Evolutionary conservation across 169 alveolate genomes (phyloP).

Genomic region (Babesia divergens): DNA sequence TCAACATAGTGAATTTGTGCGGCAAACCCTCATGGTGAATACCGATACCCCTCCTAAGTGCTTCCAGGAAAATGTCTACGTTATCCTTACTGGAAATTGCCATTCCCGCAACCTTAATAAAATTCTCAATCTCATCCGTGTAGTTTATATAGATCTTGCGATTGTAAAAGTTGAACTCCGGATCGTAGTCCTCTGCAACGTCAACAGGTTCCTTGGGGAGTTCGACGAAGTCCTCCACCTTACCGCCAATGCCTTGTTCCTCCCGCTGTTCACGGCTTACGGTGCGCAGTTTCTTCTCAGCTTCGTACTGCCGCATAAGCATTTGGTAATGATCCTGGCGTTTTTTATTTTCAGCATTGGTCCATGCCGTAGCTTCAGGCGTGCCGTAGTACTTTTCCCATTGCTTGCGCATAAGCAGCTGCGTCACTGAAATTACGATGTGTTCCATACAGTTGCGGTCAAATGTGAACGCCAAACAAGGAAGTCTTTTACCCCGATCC

Average conservation of each 20-base stretch:
- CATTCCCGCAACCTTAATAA: conserved; percentile 69
- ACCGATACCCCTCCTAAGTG: conserved; percentile 87
- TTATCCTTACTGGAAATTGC: conserved; percentile 69
- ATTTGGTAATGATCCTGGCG: conserved; percentile 78
- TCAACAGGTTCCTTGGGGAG: conserved; percentile 81
- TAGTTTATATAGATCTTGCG: conserved; percentile 69
- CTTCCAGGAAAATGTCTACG: conserved; percentile 74
- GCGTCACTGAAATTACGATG: conserved; percentile 70
- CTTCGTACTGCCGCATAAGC: conserved; percentile 77
- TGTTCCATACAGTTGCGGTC: conserved; percentile 79
- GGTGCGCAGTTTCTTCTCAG: conserved; percentile 72
- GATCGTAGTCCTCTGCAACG: conserved; percentile 84
- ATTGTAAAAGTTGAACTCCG: conserved; percentile 80
- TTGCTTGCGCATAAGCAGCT: conserved; percentile 76
- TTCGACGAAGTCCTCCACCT: conserved; percentile 70
- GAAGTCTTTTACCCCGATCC: conserved; percentile 77
- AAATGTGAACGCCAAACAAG: conserved; percentile 85
- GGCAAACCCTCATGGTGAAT: conserved; percentile 87
- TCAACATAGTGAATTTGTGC: conserved; percentile 71
- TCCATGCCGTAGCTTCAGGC: conserved; percentile 75
- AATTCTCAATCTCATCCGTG: conserved; percentile 73
- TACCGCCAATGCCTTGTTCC: conserved; percentile 80
- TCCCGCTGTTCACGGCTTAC: conserved; percentile 81
- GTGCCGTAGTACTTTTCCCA: conserved; percentile 84
- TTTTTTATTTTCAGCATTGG: conserved; percentile 76